phyloP scores from a whole-genome alignment of 305 asterid genomes.

The Vinca major region DNA sequence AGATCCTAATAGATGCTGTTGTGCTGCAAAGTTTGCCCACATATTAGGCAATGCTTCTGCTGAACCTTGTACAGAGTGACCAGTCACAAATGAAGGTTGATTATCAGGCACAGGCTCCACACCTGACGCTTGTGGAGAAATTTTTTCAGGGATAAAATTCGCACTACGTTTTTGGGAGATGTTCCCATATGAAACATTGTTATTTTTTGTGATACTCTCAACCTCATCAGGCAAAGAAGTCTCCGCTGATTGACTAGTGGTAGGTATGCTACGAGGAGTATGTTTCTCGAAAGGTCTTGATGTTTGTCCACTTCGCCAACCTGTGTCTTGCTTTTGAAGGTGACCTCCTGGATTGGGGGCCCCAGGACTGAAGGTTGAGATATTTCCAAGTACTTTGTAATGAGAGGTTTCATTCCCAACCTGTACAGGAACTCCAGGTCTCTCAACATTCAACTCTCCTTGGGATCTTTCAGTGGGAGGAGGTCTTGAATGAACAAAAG shows the following conservation, averaged over 20 bases:
- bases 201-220: conserved; percentile 25
- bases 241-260: conserved; percentile 29
- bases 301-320: conserved; percentile 34
- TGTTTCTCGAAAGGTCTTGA: conserved; percentile 27
- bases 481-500: conserved; percentile 41
- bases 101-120: conserved; percentile 25
- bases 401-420: conserved; percentile 23
- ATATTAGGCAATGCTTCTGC: conserved; percentile 24
- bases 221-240: conserved; percentile 33
- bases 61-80: conserved; percentile 34
- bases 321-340: conserved; percentile 34
- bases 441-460: conserved; percentile 28
- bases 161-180: conserved; percentile 21
- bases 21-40: conserved; percentile 43
- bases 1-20: conserved; percentile 26
- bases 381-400: conserved; percentile 36
- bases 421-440: conserved; percentile 28
- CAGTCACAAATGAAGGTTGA: conserved; percentile 27
- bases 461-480: conserved; percentile 29
- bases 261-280: conserved; percentile 14
- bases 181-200: conserved; percentile 24
- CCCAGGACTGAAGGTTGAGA: conserved; percentile 35
- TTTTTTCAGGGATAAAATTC: conserved; percentile 30
- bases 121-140: conserved; percentile 22
- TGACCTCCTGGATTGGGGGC: conserved; percentile 35